Evolutionary conservation across 805 yeast species (phyloP).

Genomic region (Starmerella powellii): DNA sequence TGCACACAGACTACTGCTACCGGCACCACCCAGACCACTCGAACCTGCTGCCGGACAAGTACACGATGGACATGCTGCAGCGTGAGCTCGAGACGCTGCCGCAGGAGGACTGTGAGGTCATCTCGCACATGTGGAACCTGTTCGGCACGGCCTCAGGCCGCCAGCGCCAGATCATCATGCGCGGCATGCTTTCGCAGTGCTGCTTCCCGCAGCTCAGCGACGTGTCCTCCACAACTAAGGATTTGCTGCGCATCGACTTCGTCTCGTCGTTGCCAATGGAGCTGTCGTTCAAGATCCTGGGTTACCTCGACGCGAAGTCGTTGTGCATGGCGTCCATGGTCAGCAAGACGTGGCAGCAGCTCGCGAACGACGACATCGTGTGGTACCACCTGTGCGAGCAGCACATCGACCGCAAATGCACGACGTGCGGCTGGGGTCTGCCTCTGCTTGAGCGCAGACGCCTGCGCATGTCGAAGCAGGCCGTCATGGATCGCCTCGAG

Average conservation of each 20-base stretch:
- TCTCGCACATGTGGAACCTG: conserved; percentile 71
- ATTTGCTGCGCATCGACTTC: conserved; percentile 77
- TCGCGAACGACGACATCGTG: conserved; percentile 93
- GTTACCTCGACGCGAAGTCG: conserved; percentile 87
- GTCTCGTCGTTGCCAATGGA: conserved; percentile 77
- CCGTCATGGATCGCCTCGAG: conserved; percentile 25
- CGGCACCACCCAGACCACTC: conserved; percentile 62
- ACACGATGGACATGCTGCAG: conserved; percentile 59
- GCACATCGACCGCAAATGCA: conserved; percentile 94
- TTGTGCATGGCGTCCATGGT: conserved; percentile 91
- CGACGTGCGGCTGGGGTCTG: conserved; percentile 97
- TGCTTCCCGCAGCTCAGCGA: conserved; percentile 92
- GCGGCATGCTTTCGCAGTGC: conserved; percentile 77
- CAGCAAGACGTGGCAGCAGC: conserved; percentile 66
- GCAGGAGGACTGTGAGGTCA: conserved; percentile 61
- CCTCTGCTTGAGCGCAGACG: conserved; percentile 78
- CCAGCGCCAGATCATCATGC: conserved; percentile 62
- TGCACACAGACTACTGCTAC: conserved; percentile 49
- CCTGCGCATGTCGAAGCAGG: conserved; percentile 27
- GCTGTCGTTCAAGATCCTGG: conserved; percentile 67
- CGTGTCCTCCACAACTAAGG: conserved; percentile 65
- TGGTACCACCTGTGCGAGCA: conserved; percentile 99
- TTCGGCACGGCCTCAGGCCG: conserved; percentile 62
- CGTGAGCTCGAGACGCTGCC: conserved; percentile 33
- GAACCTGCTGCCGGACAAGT: conserved; percentile 33